phyloP scores from a whole-genome alignment of 2,329 filamentous ascomycete genomes.

The Myriosclerotinia duriaeana region DNA sequence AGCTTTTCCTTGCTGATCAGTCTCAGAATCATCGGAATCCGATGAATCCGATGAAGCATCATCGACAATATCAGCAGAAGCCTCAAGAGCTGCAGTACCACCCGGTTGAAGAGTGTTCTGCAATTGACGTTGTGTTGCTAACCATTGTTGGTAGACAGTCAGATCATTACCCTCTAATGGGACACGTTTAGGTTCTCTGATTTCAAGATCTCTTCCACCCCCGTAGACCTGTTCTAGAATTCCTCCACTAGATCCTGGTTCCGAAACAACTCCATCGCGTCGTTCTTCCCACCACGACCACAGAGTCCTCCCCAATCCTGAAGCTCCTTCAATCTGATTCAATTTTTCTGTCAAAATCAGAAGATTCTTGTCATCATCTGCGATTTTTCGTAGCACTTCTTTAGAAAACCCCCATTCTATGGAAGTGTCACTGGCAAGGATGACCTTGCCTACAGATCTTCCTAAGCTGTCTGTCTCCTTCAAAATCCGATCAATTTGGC shows the following conservation, averaged over 20 bases:
- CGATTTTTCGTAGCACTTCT: conserved; percentile 71
- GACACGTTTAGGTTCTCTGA: conserved; percentile 61
- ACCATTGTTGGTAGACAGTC: conserved; percentile 83
- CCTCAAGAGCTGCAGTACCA: conserved; percentile 66
- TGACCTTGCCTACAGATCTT: conserved; percentile 62
- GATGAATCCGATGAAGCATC: conserved; percentile 85
- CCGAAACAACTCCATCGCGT: conserved; percentile 60
- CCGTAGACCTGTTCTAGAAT: conserved; percentile 66
- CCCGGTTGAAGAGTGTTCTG: conserved; percentile 76
- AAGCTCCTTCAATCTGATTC: conserved; percentile 40
- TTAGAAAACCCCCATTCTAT: conserved; percentile 95
- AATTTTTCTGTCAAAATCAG: conserved; percentile 82
- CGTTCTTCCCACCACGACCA: conserved; percentile 78
- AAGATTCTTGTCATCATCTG: conserved; percentile 75
- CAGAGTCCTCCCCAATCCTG: conserved; percentile 64
- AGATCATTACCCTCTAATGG: conserved; percentile 75
- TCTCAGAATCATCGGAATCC: conserved; percentile 83
- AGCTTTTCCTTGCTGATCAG: conserved; percentile 86
- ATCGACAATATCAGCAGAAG: conserved; percentile 71
- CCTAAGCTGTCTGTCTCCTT: conserved; percentile 46
- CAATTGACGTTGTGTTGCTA: conserved; percentile 82
- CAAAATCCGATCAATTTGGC: conserved; percentile 71
- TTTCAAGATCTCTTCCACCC: conserved; percentile 59
- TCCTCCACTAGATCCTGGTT: conserved; percentile 54
- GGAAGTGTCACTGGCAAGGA: conserved; percentile 85